phyloP scores from a whole-genome alignment of 1,284 basidiomycete genomes.

The Fomes fomentarius region DNA sequence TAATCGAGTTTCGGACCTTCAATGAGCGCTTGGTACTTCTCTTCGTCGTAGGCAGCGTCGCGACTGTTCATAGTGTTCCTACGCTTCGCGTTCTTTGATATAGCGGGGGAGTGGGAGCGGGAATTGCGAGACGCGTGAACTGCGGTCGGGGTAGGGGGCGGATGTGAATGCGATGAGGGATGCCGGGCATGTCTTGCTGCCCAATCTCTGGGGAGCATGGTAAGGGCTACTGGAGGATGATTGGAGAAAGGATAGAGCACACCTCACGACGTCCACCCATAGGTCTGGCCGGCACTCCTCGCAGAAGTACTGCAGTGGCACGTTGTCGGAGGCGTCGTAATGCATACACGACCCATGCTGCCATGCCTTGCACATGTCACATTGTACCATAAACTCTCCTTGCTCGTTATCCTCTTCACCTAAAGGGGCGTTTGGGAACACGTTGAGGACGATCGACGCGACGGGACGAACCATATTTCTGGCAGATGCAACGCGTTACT shows the following conservation, averaged over 20 bases:
- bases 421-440: conserved; percentile 18
- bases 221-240: conserved; percentile 11
- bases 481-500: conserved; percentile 94
- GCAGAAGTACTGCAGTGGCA: conserved; percentile 89
- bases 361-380: conserved; percentile 97
- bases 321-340: conserved; percentile 82
- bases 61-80: conserved; percentile 98
- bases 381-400: conserved; percentile 96
- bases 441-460: conserved; percentile 19
- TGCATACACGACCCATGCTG: conserved; percentile 98
- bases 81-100: conserved; percentile 76
- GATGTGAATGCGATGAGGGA: conserved; percentile 57
- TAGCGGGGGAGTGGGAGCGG: conserved; percentile 74
- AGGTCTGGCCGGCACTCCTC: conserved; percentile 91
- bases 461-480: conserved; percentile 73
- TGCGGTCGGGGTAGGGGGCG: conserved; percentile 32
- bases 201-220: conserved; percentile 51
- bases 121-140: conserved; percentile 57
- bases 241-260: conserved; percentile 31
- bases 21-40: conserved; percentile 75
- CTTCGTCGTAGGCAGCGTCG: conserved; percentile 88
- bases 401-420: conserved; percentile 67
- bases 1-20: conserved; percentile 64
- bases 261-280: conserved; percentile 81
- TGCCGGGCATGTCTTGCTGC: conserved; percentile 61